Base-by-base conservation (phyloP, 129 eudicot genomes). In the Helichrysum umbraculigerum region DNA sequence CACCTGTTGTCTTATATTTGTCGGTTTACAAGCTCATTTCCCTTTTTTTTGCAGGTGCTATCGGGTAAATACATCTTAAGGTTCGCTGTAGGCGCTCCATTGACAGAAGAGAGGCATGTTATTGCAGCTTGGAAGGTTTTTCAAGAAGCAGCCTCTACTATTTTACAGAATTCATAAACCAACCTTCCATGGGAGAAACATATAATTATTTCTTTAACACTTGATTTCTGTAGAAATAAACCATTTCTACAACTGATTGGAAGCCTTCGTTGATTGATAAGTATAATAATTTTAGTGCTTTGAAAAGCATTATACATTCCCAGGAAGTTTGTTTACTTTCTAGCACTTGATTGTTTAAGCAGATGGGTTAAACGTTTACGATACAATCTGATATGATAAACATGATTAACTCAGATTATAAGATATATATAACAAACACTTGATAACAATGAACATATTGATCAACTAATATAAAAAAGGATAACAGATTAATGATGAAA, bases 41-140 rank as follows among this genome's bases (percentile, higher is more conserved):
- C n/a, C 47, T 52, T 51, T 35, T 34, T 22, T 59, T 25, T 82
- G 74, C 81, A 94, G 98, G 89, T 85, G 71, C 81, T 94, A 32
- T 91, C 97, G 5, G 83, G 85, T 19, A 91, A 78, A 44, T 94
- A 89, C 44, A 75, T 85, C 33, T 78, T 94, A 35, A 90, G 99
- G 1, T 80, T 94, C 14, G 99, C 89, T 2, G 88, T 94, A 14
- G 99, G 99, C 62, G 98, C 98, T 80, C 96, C 98, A 63, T 83
- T 94, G 82, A 94, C 98, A 14, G 98, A 89, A 83, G 89, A 91
- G 86, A 84, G 87, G 58, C 98, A 94, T 62, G 72, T 91, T 19
- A 57, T 73, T 29, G 85, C 76, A 66, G 91, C 98, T 19, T 94
- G 97, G 98, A 84, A 83, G 73, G 75, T 84, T 70, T 86, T 94